Evolutionary conservation across 768 basidiomycete genomes (phyloP).

Genomic region (Dentipellis sp.): DNA sequence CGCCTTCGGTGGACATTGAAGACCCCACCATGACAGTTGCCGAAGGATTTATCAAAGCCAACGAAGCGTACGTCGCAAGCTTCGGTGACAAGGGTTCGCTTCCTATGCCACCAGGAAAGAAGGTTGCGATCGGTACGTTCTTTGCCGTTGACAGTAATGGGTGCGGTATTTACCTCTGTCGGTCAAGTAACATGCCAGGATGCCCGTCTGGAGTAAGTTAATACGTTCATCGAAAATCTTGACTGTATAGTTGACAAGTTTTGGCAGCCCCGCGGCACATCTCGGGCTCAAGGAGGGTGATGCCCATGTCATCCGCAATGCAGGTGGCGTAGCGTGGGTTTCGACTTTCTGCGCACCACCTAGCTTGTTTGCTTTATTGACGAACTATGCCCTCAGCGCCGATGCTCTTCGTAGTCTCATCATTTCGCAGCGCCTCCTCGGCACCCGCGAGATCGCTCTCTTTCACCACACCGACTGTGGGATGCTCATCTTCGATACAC

Average conservation of each 20-base stretch:
- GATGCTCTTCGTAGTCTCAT: slow-evolving; percentile 61
- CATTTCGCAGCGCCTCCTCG: slow-evolving; percentile 65
- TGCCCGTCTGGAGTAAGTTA: slow-evolving; percentile 52
- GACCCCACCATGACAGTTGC: slow-evolving; percentile 6
- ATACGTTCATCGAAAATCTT: not conserved
- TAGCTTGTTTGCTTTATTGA: too few relatives aligned
- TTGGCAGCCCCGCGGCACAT: slow-evolving; percentile 42
- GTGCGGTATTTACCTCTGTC: too few relatives aligned
- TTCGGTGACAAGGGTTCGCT: slow-evolving; percentile 37
- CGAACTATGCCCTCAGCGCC: slow-evolving; percentile 34
- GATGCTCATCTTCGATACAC: slow-evolving; percentile 54
- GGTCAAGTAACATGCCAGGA: slow-evolving; percentile 62
- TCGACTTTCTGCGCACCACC: too few relatives aligned
- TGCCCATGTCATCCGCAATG: slow-evolving; percentile 67
- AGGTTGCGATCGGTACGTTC: slow-evolving; percentile 28
- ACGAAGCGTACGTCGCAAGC: slow-evolving; percentile 35
- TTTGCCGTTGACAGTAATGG: too few relatives aligned
- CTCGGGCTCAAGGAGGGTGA: slow-evolving; percentile 62
- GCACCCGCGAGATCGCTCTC: slow-evolving; percentile 58
- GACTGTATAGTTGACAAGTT: not conserved
- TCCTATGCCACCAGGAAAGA: slow-evolving; percentile 32
- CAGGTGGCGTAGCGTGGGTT: slow-evolving; percentile 48
- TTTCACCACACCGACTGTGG: slow-evolving; percentile 70
- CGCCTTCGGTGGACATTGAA: too few relatives aligned
- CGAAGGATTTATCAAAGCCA: slow-evolving; percentile 29